Conservation (phyloP, 345 rosid species). For the Moringa oleifera region DNA sequence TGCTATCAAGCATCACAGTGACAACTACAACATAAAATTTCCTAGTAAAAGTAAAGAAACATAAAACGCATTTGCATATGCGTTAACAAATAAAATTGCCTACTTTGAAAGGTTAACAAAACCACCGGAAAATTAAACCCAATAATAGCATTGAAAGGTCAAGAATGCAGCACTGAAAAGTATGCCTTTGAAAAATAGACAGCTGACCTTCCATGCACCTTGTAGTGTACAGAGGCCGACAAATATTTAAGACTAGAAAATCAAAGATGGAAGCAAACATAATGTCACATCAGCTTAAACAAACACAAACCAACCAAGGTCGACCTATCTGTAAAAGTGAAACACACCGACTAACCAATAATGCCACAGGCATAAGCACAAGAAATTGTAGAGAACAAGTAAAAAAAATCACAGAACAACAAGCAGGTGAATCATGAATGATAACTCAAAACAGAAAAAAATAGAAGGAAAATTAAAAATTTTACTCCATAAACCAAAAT, state of each 20-base stretch:
- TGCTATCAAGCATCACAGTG: conserved; percentile 18
- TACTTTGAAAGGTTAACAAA: not conserved
- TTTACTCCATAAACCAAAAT: no score
- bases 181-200: conserved; percentile 4
- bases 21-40: conserved; percentile 3
- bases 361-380: conserved; percentile 5
- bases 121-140: not conserved
- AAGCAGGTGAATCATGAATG: not conserved
- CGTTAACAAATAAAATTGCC: no score
- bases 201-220: conserved; percentile 15
- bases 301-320: conserved; percentile 17
- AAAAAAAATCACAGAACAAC: not conserved
- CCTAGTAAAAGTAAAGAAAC: not conserved
- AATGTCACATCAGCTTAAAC: conserved; percentile 25
- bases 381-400: not conserved
- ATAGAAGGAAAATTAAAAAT: no score
- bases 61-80: no score
- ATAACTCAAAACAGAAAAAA: not conserved
- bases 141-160: conserved; percentile 2
- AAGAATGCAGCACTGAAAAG: conserved; percentile 8
- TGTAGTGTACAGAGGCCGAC: conserved; percentile 1
- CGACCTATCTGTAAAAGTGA: conserved; percentile 17
- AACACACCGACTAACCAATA: conserved; percentile 20
- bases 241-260: conserved; percentile 3
- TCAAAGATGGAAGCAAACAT: conserved; percentile 12